A percentile compares a stretch with the other conserved stretches of the same genome.
Conservation (phyloP, 306 rosid genomes). For the Senna siamea region DNA sequence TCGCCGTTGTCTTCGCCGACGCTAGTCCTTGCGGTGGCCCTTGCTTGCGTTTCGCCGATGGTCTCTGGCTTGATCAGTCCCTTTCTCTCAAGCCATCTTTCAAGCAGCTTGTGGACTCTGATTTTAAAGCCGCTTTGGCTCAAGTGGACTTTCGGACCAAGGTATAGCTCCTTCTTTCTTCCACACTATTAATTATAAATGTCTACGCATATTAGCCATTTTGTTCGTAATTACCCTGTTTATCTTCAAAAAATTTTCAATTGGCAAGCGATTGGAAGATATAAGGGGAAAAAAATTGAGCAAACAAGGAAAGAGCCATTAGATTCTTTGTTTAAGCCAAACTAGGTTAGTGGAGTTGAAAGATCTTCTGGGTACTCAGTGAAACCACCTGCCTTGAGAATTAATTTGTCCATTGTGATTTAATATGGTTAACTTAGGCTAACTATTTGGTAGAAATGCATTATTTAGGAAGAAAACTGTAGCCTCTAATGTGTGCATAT, state of each 20-base stretch:
- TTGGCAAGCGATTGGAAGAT: too few species aligned
- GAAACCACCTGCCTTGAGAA: neutral
- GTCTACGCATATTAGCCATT: too few species aligned
- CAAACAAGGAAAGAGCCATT: neutral
- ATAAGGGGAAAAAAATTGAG: too few species aligned
- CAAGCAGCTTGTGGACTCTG: slow-evolving; percentile 55
- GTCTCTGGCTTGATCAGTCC: slow-evolving; percentile 68
- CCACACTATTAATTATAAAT: neutral
- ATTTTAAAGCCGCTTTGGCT: slow-evolving; percentile 57
- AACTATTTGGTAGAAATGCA: neutral
- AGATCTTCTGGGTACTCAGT: neutral
- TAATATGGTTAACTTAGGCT: neutral
- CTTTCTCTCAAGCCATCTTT: slow-evolving; percentile 68
- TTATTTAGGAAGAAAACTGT: neutral
- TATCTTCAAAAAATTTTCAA: too few species aligned
- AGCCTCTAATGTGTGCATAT: neutral
- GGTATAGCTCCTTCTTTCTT: slow-evolving; percentile 41
- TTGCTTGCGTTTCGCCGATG: slow-evolving; percentile 60
- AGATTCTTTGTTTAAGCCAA: neutral
- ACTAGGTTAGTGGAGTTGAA: neutral
- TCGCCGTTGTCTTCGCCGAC: slow-evolving; percentile 61
- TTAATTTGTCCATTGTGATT: neutral
- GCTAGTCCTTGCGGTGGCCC: slow-evolving; percentile 75
- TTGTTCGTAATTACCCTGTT: too few species aligned
- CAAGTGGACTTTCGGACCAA: slow-evolving; percentile 68